These are phyloP conservation scores for Withania somnifera DNA, from an alignment of 305 asterid genomes.

Conservation along the genomic window DNA sequence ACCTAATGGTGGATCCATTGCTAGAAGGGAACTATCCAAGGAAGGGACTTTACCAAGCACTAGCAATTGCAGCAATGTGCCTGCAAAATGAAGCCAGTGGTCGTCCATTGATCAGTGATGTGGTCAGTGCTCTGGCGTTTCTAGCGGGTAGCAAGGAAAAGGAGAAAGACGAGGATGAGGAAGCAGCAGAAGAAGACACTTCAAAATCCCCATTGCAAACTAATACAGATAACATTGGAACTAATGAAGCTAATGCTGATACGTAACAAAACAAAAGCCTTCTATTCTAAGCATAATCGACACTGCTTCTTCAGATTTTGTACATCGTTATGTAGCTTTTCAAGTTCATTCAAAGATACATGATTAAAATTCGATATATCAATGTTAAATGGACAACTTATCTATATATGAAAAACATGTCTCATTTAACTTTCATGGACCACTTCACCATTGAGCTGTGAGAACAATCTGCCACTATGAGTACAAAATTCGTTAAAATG, in stretches of 20 bases:
- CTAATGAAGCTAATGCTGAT: not conserved
- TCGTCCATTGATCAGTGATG: conserved; percentile 36
- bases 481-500: not conserved
- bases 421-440: not conserved
- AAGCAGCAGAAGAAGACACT: not conserved
- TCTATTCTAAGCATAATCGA: not conserved
- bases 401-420: not conserved
- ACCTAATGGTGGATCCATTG: conserved; percentile 33
- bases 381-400: not conserved
- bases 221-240: not conserved
- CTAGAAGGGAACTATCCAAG: conserved; percentile 23
- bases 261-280: not conserved
- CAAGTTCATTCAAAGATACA: not conserved
- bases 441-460: not conserved
- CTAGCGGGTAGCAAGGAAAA: conserved; percentile 8
- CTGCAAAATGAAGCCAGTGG: conserved; percentile 31
- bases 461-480: not conserved
- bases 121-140: conserved; percentile 25
- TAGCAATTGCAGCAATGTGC: conserved; percentile 45
- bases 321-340: not conserved
- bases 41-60: conserved; percentile 32
- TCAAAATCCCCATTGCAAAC: not conserved
- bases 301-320: not conserved
- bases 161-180: not conserved
- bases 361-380: not conserved